These are phyloP conservation scores for Pyricularia sp. DNA, from an alignment of 2,329 filamentous ascomycete species.

Conservation along the genomic window DNA sequence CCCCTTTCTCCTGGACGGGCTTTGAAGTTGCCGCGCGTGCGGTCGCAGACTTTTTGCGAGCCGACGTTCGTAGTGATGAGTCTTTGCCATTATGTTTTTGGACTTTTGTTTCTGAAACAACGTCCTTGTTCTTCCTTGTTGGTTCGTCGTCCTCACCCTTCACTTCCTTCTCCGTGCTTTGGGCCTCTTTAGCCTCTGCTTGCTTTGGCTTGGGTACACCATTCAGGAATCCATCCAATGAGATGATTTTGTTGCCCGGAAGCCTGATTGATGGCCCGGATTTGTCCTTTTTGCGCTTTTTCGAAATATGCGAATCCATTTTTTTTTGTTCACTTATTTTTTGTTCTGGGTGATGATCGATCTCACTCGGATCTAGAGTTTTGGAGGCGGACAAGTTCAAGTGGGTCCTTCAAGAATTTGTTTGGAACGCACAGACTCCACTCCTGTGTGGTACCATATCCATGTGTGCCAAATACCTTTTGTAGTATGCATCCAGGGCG, in stretches of 20 bases:
- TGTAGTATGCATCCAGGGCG: no score
- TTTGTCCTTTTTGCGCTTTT: conserved; percentile 23
- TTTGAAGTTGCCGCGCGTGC: not conserved
- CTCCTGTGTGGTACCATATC: not conserved
- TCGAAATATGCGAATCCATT: conserved; percentile 9
- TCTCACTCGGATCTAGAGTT: not conserved
- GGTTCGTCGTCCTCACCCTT: not conserved
- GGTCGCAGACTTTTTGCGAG: not conserved
- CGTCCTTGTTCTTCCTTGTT: not conserved
- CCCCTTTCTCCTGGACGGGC: not conserved
- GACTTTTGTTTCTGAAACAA: not conserved
- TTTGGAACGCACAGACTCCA: not conserved
- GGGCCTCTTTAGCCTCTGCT: not conserved
- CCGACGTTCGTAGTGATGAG: not conserved
- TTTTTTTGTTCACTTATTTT: not conserved
- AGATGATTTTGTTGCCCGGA: conserved; percentile 35
- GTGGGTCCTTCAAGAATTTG: not conserved
- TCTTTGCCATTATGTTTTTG: not conserved
- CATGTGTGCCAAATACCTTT: no score
- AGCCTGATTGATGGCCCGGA: conserved; percentile 29
- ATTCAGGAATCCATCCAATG: conserved; percentile 36
- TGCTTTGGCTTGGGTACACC: conserved; percentile 1
- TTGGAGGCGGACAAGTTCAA: not conserved
- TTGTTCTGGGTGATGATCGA: not conserved
- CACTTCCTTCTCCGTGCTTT: not conserved